Evolutionary conservation across 139 green algal species (phyloP), one percentile per base, ranked within the genome.

Genomic region (Chlamydomonas eustigma): DNA sequence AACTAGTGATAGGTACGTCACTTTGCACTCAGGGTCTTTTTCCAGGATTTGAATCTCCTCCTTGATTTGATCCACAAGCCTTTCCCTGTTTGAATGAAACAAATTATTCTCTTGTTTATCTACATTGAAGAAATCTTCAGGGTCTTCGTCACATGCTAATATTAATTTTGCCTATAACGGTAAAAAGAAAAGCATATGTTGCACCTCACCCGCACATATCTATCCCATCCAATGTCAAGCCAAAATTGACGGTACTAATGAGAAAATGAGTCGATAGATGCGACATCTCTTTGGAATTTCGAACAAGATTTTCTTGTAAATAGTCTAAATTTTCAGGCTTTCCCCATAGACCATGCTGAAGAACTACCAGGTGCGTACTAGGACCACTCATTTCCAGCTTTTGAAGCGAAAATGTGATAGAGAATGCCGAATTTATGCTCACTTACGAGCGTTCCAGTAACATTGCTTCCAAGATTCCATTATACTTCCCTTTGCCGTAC

Each of bases 161-260:
- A n/a, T n/a, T n/a, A n/a, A n/a, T n/a, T n/a, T n/a, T n/a, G n/a
- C n/a, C n/a, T 58, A 58, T 12, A 22, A 58, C 58, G 34, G 58
- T 30, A 31, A 18, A n/a, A 6, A 6, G n/a, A 6, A 6, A 37
- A 30, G 58, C 67, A 51, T 30, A 71, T 65, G 50, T 30, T 3
- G 34, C 50, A 12, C 73, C 63, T 2, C 74, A 71, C 74, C 50
- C n/a, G 52, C 12, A n/a, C 18, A 68, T 6, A 4, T 85, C 76
- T 1, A 79, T 51, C 0, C 80, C 80, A n/a, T 85, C 71, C 35
- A 81, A 85, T 1, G 80, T 85, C 2, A 51, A 1, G 31, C 69
- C 63, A 2, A 75, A 58, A 25, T 75, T 64, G 8, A 52, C 44
- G 3, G 51, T 51, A 28, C 36, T 70, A 34, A 37, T 68, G 28